Evolutionary conservation across 2,329 filamentous ascomycete genomes (phyloP).

Genomic region (Fusarium sp.): DNA sequence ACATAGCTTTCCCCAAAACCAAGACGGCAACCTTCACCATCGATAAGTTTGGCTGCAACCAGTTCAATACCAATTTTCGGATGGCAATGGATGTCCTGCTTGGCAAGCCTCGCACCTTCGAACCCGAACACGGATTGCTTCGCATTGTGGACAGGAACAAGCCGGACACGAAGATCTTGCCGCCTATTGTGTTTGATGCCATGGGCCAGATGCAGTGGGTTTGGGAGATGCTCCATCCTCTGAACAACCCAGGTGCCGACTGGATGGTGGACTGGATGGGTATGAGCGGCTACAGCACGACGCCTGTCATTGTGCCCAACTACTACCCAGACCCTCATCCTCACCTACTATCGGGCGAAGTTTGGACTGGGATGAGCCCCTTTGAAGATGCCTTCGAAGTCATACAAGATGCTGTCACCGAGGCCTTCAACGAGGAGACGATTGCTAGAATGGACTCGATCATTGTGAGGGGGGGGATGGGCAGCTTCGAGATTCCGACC

Average conservation of each 20-base stretch:
- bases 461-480: not conserved
- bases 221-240: conserved; percentile 36
- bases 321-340: conserved; percentile 29
- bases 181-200: conserved; percentile 23
- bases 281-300: not conserved
- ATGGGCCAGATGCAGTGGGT: conserved; percentile 20
- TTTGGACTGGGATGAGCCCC: not conserved
- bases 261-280: conserved; percentile 28
- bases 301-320: conserved; percentile 35
- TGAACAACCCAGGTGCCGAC: conserved; percentile 13
- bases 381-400: not conserved
- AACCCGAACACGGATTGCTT: conserved; percentile 34
- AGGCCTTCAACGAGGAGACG: conserved; percentile 11
- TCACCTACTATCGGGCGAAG: not conserved
- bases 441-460: conserved; percentile 7
- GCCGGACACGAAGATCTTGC: not conserved
- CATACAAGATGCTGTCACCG: conserved; percentile 2
- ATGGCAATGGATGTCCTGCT: conserved; percentile 44
- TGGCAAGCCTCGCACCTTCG: conserved; percentile 7
- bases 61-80: conserved; percentile 42
- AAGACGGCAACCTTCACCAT: conserved; percentile 9
- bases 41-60: conserved; percentile 39
- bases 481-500: not conserved
- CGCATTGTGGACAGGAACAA: conserved; percentile 26
- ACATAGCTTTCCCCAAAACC: conserved; percentile 37